Conservation (phyloP, 495 filamentous ascomycete species). For the Podospora comata region DNA sequence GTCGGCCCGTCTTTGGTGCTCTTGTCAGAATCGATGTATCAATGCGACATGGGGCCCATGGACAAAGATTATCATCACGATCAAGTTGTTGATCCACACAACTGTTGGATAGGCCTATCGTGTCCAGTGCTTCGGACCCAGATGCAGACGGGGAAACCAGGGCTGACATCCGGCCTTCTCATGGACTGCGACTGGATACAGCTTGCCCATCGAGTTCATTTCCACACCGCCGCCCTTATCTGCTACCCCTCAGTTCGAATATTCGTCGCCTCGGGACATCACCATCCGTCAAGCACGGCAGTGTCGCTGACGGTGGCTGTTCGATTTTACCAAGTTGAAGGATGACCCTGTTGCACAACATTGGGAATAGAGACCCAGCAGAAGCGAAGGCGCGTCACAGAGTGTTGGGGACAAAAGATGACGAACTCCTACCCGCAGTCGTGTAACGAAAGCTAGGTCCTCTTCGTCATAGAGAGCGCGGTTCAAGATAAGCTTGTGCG, state of each 20-base stretch:
- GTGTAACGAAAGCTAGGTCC: conserved; percentile 7
- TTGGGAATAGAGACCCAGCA: background rate
- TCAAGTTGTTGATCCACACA: background rate
- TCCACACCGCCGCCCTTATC: background rate
- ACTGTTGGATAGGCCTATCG: background rate
- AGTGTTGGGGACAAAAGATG: no score
- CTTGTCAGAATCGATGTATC: background rate
- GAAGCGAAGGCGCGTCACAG: background rate
- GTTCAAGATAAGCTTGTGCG: conserved; percentile 3
- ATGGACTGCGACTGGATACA: background rate
- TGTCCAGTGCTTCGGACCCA: background rate
- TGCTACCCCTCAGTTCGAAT: background rate
- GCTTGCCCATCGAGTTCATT: no score
- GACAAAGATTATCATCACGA: background rate
- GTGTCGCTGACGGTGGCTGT: background rate
- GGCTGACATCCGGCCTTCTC: background rate
- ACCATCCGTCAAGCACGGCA: background rate
- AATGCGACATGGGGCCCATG: background rate
- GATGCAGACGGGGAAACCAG: background rate
- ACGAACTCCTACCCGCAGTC: background rate
- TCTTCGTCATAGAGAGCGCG: background rate
- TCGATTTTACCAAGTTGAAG: background rate
- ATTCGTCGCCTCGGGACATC: background rate
- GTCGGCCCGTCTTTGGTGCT: conserved; percentile 12
- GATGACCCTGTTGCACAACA: background rate